Evolutionary conservation across 441 rosid genomes (phyloP).

Genomic region (Dalechampia spathulata): DNA sequence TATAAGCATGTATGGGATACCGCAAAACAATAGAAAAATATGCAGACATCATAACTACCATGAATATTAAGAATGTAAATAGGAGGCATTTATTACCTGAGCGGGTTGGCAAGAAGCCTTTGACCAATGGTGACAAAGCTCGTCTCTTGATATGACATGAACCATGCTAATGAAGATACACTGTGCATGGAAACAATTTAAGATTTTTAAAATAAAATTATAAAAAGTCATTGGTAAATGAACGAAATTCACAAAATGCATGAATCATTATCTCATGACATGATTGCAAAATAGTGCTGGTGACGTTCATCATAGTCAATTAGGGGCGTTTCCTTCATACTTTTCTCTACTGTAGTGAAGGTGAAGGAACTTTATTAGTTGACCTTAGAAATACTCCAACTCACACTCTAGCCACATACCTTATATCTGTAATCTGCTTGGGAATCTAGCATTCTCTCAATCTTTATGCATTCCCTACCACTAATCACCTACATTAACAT

Average conservation of each 20-base stretch:
- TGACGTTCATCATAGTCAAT: neutral
- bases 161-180: constrained; percentile 98
- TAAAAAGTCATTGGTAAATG: neutral
- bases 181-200: constrained; percentile 36
- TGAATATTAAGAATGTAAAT: neutral
- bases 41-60: neutral
- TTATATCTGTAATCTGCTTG: neutral
- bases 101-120: constrained; percentile 93
- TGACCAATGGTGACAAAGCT: constrained; percentile 99
- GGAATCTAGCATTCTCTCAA: neutral
- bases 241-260: neutral
- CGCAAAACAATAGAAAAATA: neutral
- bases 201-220: constrained; percentile 7
- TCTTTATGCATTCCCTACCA: neutral
- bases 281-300: neutral
- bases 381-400: neutral
- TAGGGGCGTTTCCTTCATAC: neutral
- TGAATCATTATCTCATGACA: neutral
- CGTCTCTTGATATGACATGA: constrained; percentile 98
- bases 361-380: no score
- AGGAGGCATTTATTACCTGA: constrained; percentile 47
- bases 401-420: neutral
- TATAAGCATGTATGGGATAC: no score
- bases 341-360: no score
- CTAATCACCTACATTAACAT: neutral